Percentiles rank a stretch among this genome's conserved stretches.
Evolutionary conservation across 2,329 filamentous ascomycete species (phyloP).

Genomic region (Calonectria multiphialidica): DNA sequence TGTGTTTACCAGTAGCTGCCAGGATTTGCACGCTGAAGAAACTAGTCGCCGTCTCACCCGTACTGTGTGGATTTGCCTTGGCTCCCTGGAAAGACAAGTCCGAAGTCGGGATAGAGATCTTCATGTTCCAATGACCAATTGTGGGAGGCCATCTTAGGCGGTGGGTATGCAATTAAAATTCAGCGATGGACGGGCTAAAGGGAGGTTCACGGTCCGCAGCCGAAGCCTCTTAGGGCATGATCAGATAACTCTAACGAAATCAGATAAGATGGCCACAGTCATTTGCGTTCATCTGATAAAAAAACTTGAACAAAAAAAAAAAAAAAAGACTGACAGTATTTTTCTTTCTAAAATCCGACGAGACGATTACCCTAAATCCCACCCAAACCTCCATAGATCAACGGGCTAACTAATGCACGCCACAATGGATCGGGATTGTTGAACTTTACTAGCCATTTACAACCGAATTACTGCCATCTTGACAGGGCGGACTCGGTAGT

Average conservation of each 20-base stretch:
- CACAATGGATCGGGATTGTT: neutral
- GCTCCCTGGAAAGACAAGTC: neutral
- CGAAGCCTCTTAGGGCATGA: neutral
- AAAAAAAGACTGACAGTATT: too few relatives aligned
- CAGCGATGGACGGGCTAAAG: neutral
- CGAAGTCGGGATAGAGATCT: neutral
- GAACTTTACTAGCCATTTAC: neutral
- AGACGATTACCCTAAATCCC: neutral
- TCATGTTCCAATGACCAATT: neutral
- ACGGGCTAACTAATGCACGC: neutral
- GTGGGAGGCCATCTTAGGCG: neutral
- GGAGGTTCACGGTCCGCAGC: neutral
- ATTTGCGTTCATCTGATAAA: neutral
- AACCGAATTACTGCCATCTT: neutral
- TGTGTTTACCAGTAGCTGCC: neutral
- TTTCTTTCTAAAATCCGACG: too few relatives aligned
- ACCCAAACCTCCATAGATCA: neutral
- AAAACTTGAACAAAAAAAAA: neutral
- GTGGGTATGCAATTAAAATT: neutral
- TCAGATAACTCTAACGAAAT: neutral
- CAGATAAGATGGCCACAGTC: neutral
- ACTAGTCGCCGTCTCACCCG: neutral
- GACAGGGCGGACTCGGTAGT: neutral
- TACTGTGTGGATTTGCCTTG: neutral
- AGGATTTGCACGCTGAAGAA: neutral